Evolutionary conservation across 2,329 filamentous ascomycete species (phyloP), one percentile per base, ranked within the genome.

Genomic region (Colletotrichum neosansevieriae): DNA sequence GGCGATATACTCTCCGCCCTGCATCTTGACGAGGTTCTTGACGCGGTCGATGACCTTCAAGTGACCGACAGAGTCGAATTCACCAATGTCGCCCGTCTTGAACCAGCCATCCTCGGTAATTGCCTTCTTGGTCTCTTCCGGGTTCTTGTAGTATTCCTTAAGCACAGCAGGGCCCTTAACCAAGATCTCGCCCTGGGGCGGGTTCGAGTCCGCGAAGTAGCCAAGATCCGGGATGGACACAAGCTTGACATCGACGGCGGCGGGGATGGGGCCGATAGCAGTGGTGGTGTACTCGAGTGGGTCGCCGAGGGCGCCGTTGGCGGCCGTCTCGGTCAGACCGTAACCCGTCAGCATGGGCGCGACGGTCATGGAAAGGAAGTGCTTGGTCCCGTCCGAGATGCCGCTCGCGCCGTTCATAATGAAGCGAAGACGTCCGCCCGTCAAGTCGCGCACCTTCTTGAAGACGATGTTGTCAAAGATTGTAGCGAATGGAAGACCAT

Each of bases 11-110:
- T 98, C 95, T 73, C 95, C 95, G 69, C 94, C 94, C 72, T 93
- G 88, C 71, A 96, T 94, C 89, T 98, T 98, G 80, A 98, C 93
- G 63, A 98, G 85, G 82, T 98, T 98, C 90, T 98, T 98, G 89
- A 97, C 94, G 74, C 95, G 93, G 80, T 98, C 95, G 76, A 98
- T 94, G 78, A 98, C 91, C 74, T 86, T 88, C 72, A 98, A 81
- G 78, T 97, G 92, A 49, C 95, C 95, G 70, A 91, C 86, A 50
- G 83, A 77, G 79, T 95, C 91, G 75, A 95, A 96, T 78, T 98
- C 93, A 75, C 95, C 95, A 78, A 98, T 96, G 76, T 98, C 95
- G 70, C 95, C 95, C 15, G 94, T 97, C 86, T 92, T 95, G 88
- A 98, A 98, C 96, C 96, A 98, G 57, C 94, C 94, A 75, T 97